Evolutionary conservation across 192 early-diverging fungal genomes (phyloP), one percentile per base, ranked within the genome.

Genomic region (Phycomyces nitens): DNA sequence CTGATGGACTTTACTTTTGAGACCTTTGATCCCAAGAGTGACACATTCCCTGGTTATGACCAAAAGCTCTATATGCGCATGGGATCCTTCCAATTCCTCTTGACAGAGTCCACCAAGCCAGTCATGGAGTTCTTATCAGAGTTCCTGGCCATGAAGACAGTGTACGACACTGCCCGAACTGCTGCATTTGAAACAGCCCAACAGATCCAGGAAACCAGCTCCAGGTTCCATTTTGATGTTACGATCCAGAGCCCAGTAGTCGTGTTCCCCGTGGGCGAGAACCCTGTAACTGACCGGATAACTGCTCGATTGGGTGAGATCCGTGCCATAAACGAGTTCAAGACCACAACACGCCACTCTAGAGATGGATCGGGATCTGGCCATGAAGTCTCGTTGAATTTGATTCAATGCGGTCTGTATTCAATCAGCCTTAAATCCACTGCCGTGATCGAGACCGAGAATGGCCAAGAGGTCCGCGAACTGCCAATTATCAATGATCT

Each of bases 1-100:
- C 68, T 90, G 22, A 86, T 88, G 0, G 84, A 89, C 51, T 92
- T 95, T 54, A 77, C 72, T 2, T 92, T 86, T 66, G 78, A 90
- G 54, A 93, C 86, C 0, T 90, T 81, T 65, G 80, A 88, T 66
- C 57, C 72, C 3, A 43, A 65, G 1, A 53, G 70, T 1, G 55
- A 69, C 4, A 58, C 53, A 21, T 91, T 86, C 54, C 89, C 90
- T 0, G 90, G 90, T 7, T 92, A 89, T 72, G 85, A 93, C 51
- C 80, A 82, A 0, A 72, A 81, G 0, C 61, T 92, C 1, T 70
- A 69, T 21, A 70, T 95, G 11, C 76, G 76, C 15, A 84, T 89
- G 23, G 86, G 84, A 0, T 82, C 91, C 0, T 77, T 88, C 43
- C 78, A 79, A 24, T 15, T 92, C n/a, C 73, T 73, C 12, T 90